phyloP scores from a whole-genome alignment of 352 stramenopile species.

The Phytophthora agathidicida region DNA sequence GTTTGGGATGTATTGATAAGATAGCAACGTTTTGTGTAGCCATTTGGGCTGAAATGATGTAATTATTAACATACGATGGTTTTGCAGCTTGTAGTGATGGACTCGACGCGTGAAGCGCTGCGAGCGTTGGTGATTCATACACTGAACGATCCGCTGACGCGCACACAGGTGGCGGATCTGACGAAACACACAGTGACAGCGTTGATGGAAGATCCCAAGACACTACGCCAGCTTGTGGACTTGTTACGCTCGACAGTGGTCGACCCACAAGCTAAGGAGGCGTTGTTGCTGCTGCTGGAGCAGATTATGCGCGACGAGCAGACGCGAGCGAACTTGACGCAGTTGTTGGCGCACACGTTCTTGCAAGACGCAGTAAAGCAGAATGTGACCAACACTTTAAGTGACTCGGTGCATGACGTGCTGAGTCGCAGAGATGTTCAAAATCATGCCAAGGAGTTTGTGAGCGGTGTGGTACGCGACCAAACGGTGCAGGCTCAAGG shows the following conservation, averaged over 20 bases:
- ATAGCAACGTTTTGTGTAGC: constrained; percentile 13
- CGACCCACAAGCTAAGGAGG: constrained; percentile 55
- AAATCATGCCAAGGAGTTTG: constrained; percentile 85
- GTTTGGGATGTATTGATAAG: constrained; percentile 21
- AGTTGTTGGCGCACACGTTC: constrained; percentile 72
- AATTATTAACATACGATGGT: constrained; percentile 15
- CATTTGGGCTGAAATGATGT: not conserved
- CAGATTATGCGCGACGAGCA: constrained; percentile 67
- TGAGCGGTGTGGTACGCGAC: constrained; percentile 78
- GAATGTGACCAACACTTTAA: constrained; percentile 58
- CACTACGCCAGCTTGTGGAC: constrained; percentile 58
- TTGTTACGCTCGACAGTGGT: constrained; percentile 54
- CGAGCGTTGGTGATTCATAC: constrained; percentile 57
- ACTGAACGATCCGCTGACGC: constrained; percentile 64
- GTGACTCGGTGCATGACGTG: constrained; percentile 76
- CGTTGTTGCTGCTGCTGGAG: constrained; percentile 61
- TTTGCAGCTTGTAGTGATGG: constrained; percentile 71
- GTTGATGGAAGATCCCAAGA: constrained; percentile 63
- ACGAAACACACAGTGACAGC: constrained; percentile 50
- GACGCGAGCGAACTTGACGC: constrained; percentile 58
- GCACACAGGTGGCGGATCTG: constrained; percentile 54
- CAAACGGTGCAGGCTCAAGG: constrained; percentile 82
- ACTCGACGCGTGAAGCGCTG: constrained; percentile 63
- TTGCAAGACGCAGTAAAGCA: constrained; percentile 70
- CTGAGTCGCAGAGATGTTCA: constrained; percentile 78